Conservation (phyloP, 495 filamentous ascomycete species). For the Podospora pseudopauciseta region DNA sequence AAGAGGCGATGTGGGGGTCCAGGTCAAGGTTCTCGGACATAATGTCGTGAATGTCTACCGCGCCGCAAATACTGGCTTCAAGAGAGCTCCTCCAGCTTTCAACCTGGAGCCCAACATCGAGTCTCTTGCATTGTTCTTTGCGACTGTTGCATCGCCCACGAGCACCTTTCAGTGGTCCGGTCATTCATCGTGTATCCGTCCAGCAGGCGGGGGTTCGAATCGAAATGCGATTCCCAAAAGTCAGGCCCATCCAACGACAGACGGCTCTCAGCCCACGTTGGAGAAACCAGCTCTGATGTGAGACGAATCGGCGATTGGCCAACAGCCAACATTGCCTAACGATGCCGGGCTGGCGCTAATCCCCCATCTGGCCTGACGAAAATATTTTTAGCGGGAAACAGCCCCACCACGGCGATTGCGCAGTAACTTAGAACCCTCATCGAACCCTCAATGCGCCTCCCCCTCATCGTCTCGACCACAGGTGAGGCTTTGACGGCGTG, state of each 20-base stretch:
- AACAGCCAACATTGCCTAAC: neutral
- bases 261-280: neutral
- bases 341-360: slow-evolving; percentile 1
- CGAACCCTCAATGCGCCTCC: slow-evolving; percentile 16
- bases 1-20: neutral
- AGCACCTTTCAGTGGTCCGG: neutral
- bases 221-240: neutral
- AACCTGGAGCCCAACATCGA: neutral
- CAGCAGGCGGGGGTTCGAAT: neutral
- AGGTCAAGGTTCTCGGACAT: no score
- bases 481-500: slow-evolving; percentile 11
- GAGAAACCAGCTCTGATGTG: neutral
- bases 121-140: neutral
- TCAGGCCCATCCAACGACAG: neutral
- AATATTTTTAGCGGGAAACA: slow-evolving; percentile 21
- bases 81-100: neutral
- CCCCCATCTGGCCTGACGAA: slow-evolving; percentile 3
- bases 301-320: neutral
- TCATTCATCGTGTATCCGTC: neutral
- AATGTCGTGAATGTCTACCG: no score
- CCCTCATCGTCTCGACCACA: slow-evolving; percentile 12
- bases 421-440: slow-evolving; percentile 1
- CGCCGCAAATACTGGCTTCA: no score
- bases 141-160: neutral
- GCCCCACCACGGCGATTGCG: neutral